Evolutionary conservation across 805 yeast species (phyloP), one percentile per base, ranked within the genome.

Genomic region (Suhomyces sp.): DNA sequence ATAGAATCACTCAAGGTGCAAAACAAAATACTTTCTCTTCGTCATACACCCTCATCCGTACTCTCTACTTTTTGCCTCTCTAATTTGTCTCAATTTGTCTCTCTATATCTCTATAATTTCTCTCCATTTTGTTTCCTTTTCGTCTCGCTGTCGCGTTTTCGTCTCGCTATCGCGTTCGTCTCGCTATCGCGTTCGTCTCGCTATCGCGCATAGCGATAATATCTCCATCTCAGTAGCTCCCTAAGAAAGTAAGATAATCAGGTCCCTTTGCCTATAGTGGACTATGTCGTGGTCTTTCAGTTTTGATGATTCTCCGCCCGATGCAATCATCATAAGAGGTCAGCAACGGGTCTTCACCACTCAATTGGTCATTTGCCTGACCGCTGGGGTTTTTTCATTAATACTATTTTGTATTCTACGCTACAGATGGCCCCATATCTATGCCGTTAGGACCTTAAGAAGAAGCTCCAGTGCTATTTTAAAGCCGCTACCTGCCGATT

Each of bases 321-420:
- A 68, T 41, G 66, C 69, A 29, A 70, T 76, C 5, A 76, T 78
- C 19, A 67, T 71, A 21, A 69, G 72, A 50, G 79, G 78, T 57
- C 72, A 79, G 41, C 85, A 80, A 62, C 73, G 84, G n/a, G 82
- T 82, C 47, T 82, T 82, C 64, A 75, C 73, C 46, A 79, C 83
- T 12, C 87, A 82, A 60, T 65, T 82, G 46, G 68, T 71, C 52
- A 68, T 82, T 39, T 81, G 85, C 53, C 60, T 76, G 2, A 60
- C 72, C 45, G 61, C 77, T n/a, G 86, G 86, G 0, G 31, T 70
- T 6, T 53, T 72, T 9, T 72, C 81, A 22, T 80, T 82, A 53
- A 47, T 75, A 10, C 57, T 76, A 20, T 82, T 82, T 60, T 82
- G 86, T 56, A 55, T 78, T 29, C 65, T 78, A 27, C 65, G 87